Percentiles rank a stretch among this genome's conserved stretches.
phyloP scores from a whole-genome alignment of 129 eudicot species.

The Centrapalus pauciflorus region DNA sequence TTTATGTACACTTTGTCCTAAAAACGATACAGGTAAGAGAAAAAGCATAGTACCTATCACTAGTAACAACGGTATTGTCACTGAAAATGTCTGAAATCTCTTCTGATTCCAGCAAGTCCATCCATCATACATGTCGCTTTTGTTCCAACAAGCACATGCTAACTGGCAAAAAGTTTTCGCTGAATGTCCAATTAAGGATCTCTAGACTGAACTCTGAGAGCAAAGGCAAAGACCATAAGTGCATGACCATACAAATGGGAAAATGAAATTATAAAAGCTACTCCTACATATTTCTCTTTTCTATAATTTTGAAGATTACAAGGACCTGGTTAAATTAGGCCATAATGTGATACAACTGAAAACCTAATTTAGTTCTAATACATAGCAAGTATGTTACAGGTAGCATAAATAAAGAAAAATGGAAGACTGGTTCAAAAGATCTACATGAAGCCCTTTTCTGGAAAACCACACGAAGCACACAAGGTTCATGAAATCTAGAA shows the following conservation, averaged over 20 bases:
- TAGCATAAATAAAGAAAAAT: background rate
- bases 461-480: background rate
- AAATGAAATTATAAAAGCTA: too few relatives aligned
- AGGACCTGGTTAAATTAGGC: too few relatives aligned
- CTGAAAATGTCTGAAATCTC: background rate
- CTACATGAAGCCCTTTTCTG: background rate
- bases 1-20: too few relatives aligned
- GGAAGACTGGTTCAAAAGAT: background rate
- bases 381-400: background rate
- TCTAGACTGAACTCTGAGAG: background rate
- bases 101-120: background rate
- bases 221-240: background rate
- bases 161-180: background rate
- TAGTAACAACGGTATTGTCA: too few relatives aligned
- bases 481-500: background rate
- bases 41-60: too few relatives aligned
- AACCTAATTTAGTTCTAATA: background rate
- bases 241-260: too few relatives aligned
- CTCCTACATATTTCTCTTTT: too few relatives aligned
- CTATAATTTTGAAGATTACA: too few relatives aligned
- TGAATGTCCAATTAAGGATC: background rate
- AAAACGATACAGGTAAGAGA: too few relatives aligned
- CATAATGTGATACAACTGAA: background rate
- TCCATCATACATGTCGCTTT: background rate
- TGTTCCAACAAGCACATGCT: background rate